These are phyloP conservation scores for Botrytis galanthina DNA, from an alignment of 2,329 filamentous ascomycete species.

Conservation along the genomic window DNA sequence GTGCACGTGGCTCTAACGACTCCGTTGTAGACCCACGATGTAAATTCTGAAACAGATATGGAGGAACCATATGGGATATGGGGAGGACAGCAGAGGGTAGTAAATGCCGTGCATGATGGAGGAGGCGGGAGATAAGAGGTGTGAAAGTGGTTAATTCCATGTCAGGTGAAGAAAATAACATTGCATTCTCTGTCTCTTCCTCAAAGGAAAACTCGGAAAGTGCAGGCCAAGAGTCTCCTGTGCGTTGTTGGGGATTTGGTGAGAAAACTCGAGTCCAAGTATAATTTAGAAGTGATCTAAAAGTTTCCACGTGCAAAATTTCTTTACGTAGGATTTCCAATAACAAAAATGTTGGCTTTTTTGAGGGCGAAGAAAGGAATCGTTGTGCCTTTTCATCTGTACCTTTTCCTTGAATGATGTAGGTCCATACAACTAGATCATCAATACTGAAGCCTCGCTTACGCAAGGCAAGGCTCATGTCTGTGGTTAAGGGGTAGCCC, in stretches of 20 bases:
- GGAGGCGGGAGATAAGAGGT: constrained; percentile 25
- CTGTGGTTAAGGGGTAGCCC: neutral
- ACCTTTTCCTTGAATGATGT: constrained; percentile 29
- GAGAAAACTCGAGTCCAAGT: constrained; percentile 22
- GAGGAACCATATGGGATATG: constrained; percentile 31
- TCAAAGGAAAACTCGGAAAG: neutral
- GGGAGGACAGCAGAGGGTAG: constrained; percentile 33
- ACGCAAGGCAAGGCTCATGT: neutral
- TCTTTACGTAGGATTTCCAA: constrained; percentile 31
- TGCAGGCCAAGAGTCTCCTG: neutral
- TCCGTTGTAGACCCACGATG: constrained; percentile 1
- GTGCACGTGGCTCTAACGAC: constrained; percentile 19
- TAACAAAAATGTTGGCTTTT: constrained; percentile 33
- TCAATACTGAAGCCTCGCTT: constrained; percentile 23
- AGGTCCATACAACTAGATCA: constrained; percentile 36
- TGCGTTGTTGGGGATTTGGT: neutral
- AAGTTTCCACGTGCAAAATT: constrained; percentile 25
- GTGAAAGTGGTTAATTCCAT: constrained; percentile 18
- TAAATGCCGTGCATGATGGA: constrained; percentile 34
- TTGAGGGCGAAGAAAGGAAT: constrained; percentile 25
- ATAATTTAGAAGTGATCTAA: constrained; percentile 25
- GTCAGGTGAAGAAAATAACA: neutral
- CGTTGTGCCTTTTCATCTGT: constrained; percentile 30
- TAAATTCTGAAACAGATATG: constrained; percentile 25
- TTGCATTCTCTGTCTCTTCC: neutral